Conservation (phyloP, 768 basidiomycete species). For the Tulasnella sp. region DNA sequence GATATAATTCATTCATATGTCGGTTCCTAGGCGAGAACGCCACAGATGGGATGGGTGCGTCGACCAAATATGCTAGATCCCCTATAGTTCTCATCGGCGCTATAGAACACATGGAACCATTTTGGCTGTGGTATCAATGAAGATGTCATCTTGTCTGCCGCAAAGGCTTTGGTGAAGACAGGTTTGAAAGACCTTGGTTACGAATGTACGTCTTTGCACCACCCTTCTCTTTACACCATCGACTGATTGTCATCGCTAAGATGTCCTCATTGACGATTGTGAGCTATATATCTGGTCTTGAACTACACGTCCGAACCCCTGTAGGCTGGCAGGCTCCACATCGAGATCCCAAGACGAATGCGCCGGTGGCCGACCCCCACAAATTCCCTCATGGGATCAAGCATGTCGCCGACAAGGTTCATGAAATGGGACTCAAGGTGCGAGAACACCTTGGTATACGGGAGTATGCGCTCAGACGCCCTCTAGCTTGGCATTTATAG, state of each 20-base stretch:
- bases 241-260: conserved; percentile 18
- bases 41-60: conserved; percentile 15
- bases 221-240: background rate
- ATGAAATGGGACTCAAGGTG: conserved; percentile 21
- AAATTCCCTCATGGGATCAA: conserved; percentile 21
- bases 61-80: background rate
- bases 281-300: conserved; percentile 23
- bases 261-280: conserved; percentile 33
- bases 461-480: background rate
- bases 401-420: conserved; percentile 20
- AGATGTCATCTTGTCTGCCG: conserved; percentile 28
- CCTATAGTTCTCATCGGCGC: background rate
- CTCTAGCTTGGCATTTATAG: conserved; percentile 30
- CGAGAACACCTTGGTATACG: background rate
- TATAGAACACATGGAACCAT: conserved; percentile 30
- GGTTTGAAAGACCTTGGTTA: conserved; percentile 30
- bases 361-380: conserved; percentile 18
- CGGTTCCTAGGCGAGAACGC: conserved; percentile 5
- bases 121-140: conserved; percentile 31
- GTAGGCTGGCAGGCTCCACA: conserved; percentile 22
- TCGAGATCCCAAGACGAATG: conserved; percentile 16
- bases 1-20: background rate
- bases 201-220: conserved; percentile 25
- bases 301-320: conserved; percentile 21
- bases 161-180: conserved; percentile 26